Evolutionary conservation across 352 stramenopile genomes (phyloP), one percentile per base, ranked within the genome.

Genomic region (Salisapilia sapeloensis): DNA sequence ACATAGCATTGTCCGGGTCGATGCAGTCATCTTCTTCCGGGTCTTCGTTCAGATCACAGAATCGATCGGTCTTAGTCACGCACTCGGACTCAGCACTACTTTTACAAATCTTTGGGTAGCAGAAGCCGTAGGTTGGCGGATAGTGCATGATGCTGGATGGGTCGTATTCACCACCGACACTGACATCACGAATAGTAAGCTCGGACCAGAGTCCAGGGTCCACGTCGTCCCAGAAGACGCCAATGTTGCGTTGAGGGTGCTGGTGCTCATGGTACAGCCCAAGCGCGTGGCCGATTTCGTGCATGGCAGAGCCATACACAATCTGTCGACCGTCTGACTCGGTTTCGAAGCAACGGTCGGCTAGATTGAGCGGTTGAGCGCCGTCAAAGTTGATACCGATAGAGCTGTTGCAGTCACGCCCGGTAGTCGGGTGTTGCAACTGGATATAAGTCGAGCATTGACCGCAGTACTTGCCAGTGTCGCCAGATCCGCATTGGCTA

Each of bases 231-330:
- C 63, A 82, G 44, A 86, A 80, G 19, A 86, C 48, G 20, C 56
- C 60, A 24, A 83, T 69, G 17, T 44, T 55, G 42, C 65, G 66
- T n/a, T 60, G 41, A 12, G 66, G 61, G 42, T 86, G 71, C 48
- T 82, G 66, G 48, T 86, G 66, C 45, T 86, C 71, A 48, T 86
- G 67, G 55, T 84, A 86, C 34, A 86, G 45, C 6, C 67, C 71
- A 9, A 86, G 38, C 18, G 54, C 59, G 49, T 86, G 71, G n/a
- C 65, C 59, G 23, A 86, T 77, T 37, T 86, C 71, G 51, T 86
- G 70, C 60, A 86, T 80, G 46, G 64, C 62, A 30, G 66, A 70
- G 11, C 70, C 70, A 38, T 72, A 12, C 10, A 10, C 24, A 13
- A 13, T 13, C 24, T 28, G 24, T n/a, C n/a, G 30, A 29, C 25